Conservation (phyloP, 148 eudicot genomes). For the Euryodendron excelsum region DNA sequence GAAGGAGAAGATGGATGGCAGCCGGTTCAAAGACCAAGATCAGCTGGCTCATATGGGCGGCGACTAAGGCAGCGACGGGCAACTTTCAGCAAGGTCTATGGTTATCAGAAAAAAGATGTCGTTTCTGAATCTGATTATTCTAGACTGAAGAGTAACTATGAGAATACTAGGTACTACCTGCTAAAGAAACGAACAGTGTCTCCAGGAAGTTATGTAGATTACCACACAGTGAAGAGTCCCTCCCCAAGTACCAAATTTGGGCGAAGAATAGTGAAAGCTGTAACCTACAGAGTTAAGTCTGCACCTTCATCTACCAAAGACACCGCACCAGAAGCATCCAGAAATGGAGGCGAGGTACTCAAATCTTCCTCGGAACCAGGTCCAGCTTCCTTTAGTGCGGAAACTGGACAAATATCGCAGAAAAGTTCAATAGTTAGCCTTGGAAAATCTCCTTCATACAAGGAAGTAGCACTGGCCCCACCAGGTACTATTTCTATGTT, state of each 20-base stretch:
- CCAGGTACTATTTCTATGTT: constrained; percentile 83
- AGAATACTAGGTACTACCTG: constrained; percentile 65
- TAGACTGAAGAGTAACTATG: constrained; percentile 48
- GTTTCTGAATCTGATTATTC: constrained; percentile 52
- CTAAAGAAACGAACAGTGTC: constrained; percentile 63
- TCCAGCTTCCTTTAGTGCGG: constrained; percentile 25
- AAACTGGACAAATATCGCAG: constrained; percentile 43
- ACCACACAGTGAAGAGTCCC: constrained; percentile 49
- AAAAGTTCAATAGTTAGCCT: constrained; percentile 75
- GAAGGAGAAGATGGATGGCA: constrained; percentile 97
- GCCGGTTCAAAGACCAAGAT: constrained; percentile 89
- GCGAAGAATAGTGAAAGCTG: constrained; percentile 67
- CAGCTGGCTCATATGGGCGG: constrained; percentile 72
- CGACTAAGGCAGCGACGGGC: constrained; percentile 70
- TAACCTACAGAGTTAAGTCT: constrained; percentile 86
- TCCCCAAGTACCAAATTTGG: constrained; percentile 67
- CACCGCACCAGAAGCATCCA: constrained; percentile 35
- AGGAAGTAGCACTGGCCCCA: constrained; percentile 97
- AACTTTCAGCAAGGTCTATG: constrained; percentile 52
- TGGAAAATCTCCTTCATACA: constrained; percentile 95
- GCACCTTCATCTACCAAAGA: constrained; percentile 53
- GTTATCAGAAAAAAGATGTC: constrained; percentile 75
- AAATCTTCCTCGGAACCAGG: constrained; percentile 28
- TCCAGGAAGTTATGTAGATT: constrained; percentile 63
- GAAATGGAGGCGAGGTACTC: constrained; percentile 42